Percentiles rank a stretch among this genome's conserved stretches.
phyloP scores from a whole-genome alignment of 2,329 filamentous ascomycete genomes.

The Didymella segeticola region DNA sequence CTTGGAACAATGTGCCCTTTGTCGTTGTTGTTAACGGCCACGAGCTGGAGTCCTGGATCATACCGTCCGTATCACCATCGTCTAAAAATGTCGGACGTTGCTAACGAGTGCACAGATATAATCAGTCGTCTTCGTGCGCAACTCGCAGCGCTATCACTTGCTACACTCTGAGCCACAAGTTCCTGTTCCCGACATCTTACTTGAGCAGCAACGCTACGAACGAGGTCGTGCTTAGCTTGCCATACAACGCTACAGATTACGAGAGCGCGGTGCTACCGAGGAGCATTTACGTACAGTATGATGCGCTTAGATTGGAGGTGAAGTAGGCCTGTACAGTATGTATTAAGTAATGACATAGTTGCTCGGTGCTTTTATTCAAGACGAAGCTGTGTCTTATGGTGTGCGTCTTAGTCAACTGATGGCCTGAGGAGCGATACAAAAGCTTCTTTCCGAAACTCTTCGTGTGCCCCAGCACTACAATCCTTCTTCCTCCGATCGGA shows the following conservation, averaged over 20 bases:
- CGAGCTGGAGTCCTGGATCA: slow-evolving; percentile 59
- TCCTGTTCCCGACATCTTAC: slow-evolving; percentile 17
- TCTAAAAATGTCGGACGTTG: no score
- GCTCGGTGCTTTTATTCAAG: no score
- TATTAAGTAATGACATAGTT: no score
- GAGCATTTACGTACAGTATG: slow-evolving; percentile 68
- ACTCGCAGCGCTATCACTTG: slow-evolving; percentile 26
- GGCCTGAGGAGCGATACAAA: no score
- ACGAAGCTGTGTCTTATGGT: no score
- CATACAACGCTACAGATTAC: slow-evolving; percentile 64
- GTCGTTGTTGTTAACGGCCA: slow-evolving; percentile 56
- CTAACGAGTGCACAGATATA: not conserved
- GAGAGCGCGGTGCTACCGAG: slow-evolving; percentile 63
- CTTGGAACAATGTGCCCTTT: slow-evolving; percentile 60
- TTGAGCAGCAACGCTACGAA: slow-evolving; percentile 59
- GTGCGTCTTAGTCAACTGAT: no score
- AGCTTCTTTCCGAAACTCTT: no score
- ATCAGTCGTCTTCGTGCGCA: slow-evolving; percentile 21
- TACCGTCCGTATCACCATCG: slow-evolving; percentile 34
- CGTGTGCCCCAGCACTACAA: no score
- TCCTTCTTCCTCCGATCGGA: no score
- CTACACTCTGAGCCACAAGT: slow-evolving; percentile 26
- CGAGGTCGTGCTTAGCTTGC: slow-evolving; percentile 63
- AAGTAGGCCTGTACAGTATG: slow-evolving; percentile 34
- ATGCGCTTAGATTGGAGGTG: slow-evolving; percentile 66